phyloP scores from a whole-genome alignment of 2,329 filamentous ascomycete genomes.

The Fusarium albosuccineum region DNA sequence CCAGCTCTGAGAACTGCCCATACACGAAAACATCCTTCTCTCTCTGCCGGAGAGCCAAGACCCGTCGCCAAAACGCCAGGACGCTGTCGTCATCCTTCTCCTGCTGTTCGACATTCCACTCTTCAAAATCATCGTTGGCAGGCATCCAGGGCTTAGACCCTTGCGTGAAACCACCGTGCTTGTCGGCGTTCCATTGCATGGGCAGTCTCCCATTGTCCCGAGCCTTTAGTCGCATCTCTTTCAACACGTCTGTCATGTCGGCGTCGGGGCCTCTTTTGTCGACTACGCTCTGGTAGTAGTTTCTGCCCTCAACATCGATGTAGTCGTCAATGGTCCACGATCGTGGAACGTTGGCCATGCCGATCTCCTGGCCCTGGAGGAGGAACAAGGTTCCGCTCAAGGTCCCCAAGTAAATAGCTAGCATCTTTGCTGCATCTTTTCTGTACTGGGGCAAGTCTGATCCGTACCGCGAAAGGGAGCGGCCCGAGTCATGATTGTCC shows the following conservation, averaged over 20 bases:
- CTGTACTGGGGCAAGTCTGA: slow-evolving; percentile 55
- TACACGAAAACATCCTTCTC: slow-evolving; percentile 43
- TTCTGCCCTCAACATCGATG: slow-evolving; percentile 58
- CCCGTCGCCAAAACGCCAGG: slow-evolving; percentile 33
- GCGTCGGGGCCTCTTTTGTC: slow-evolving; percentile 31
- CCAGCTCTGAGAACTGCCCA: slow-evolving; percentile 20
- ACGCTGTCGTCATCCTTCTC: slow-evolving; percentile 28
- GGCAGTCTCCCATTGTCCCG: slow-evolving; percentile 45
- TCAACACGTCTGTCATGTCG: slow-evolving; percentile 54
- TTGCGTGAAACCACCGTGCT: slow-evolving; percentile 59
- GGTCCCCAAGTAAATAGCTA: slow-evolving; percentile 56
- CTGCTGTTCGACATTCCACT: slow-evolving; percentile 39
- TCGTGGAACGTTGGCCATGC: slow-evolving; percentile 60
- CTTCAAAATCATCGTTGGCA: slow-evolving; percentile 38
- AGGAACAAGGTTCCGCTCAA: slow-evolving; percentile 62
- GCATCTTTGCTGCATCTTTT: slow-evolving; percentile 59
- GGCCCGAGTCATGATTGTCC: slow-evolving; percentile 69
- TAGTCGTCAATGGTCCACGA: slow-evolving; percentile 59
- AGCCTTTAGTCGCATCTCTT: slow-evolving; percentile 54
- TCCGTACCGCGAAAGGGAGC: slow-evolving; percentile 63
- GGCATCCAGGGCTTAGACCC: slow-evolving; percentile 47
- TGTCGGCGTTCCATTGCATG: slow-evolving; percentile 63
- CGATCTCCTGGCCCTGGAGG: slow-evolving; percentile 66
- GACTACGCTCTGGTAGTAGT: slow-evolving; percentile 51
- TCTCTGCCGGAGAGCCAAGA: slow-evolving; percentile 27